Evolutionary conservation across 805 yeast genomes (phyloP), one percentile per base, ranked within the genome.

Genomic region (Candida gorgasii): DNA sequence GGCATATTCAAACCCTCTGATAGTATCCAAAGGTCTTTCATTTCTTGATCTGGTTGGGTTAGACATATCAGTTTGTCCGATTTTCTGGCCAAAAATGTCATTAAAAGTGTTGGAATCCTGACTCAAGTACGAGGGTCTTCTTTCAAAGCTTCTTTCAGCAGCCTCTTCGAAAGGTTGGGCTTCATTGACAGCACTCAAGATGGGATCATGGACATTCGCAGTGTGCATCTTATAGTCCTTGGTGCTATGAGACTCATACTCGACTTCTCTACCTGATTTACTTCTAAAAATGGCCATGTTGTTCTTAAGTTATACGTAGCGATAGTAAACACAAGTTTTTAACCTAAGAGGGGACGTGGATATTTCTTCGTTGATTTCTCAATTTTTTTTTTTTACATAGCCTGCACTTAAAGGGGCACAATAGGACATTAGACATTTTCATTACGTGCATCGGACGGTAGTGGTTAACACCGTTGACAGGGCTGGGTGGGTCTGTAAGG

Each of bases 1-100:
- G 28, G 97, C 83, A 59, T 84, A 93, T 70, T 93, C 98, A 65
- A 93, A 93, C 4, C 87, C 76, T 54, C 98, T 76, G 56, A 93
- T 90, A 2, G 99, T 93, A 63, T 95, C 99, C 55, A 93, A 70
- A 3, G 99, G 99, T 57, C 99, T 80, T 67, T 93, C 99, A 62
- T 90, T 92, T 64, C 99, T 79, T 15, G 86, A 68, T 57, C 99
- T 78, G 5, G 97, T 83, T 20, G 99, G 99, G 60, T 93, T 93
- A 28, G 96, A 88, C 52, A 85, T 74, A 61, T 93, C 99, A 6
- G 95, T 86, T 49, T 79, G 80, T 2, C 59, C 59, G 55, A 93
- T 93, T 5, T 84, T 80, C 45, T 78, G 78, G 15, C 99, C 99
- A 62, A 90, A 92, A 32, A 88, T 81, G 62, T 93, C 99, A 52